Base-by-base conservation (phyloP, 2,329 filamentous ascomycete genomes). In the Tolypocladium tropicale region DNA sequence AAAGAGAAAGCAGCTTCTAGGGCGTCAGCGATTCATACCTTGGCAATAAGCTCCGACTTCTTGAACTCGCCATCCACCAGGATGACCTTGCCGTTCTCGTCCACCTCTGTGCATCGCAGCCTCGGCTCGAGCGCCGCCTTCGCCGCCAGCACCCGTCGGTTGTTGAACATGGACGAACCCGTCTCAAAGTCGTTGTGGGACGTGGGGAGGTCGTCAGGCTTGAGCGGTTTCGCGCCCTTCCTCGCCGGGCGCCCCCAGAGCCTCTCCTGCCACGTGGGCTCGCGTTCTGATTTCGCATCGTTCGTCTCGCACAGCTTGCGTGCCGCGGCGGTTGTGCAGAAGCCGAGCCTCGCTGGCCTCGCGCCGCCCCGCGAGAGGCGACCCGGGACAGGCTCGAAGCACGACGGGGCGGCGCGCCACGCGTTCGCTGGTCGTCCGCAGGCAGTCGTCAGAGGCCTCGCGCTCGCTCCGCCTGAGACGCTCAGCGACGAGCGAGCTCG, bases 21-120 rank as follows among this genome's bases (percentile, higher is more conserved):
- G 9, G 5, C 10, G 6, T 12, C 6, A 28, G 46, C 18, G 25
- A 1, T 23, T 4, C 63, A 54, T 72, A 92, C 89, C 80, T 94
- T 96, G 54, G 92, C 91, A 70, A 96, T 97, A 51, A 99, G 78
- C 74, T 99, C 94, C 65, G 85, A 94, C 79, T 99, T 99, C 75
- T 94, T 95, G 73, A 96, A 97, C 71, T 97, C 94, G 57, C 91
- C 90, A 68, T 95, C 95, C 23, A 95, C 88, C 57, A 97, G 77
- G 23, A 93, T 95, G 30, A 96, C 91, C 64, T 95, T 88, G 43
- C 94, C 94, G 66, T 89, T 84, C 69, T 92, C 90, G 65, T 97
- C 91, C 58, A 97, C 89, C 71, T 99, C 94, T 1, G 94, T 99
- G 68, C 94, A 99, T 55, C 94, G 82, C 62, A 99, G 77, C 58